phyloP scores from a whole-genome alignment of 2,329 filamentous ascomycete genomes.

The Trichoderma afroharzianum region DNA sequence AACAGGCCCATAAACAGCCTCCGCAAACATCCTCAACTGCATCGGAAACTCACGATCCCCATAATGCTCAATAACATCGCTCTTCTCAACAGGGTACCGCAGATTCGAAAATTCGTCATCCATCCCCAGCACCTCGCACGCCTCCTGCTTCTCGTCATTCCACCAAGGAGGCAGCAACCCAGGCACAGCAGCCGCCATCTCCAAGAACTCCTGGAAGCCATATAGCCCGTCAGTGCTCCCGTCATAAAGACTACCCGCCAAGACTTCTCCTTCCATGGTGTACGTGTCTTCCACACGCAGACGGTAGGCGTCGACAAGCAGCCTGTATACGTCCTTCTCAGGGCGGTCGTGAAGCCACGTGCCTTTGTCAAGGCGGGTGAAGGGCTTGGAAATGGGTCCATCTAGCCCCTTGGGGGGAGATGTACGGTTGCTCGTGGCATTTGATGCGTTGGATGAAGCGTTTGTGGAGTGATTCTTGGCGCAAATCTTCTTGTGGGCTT shows the following conservation, averaged over 20 bases:
- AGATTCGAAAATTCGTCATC: constrained; percentile 27
- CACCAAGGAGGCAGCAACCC: constrained; percentile 45
- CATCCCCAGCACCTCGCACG: constrained; percentile 37
- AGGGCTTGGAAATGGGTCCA: constrained; percentile 32
- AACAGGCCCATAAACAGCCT: not conserved
- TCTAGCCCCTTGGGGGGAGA: constrained; percentile 22
- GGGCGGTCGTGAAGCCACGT: constrained; percentile 44
- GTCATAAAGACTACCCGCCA: constrained; percentile 30
- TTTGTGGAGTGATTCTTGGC: constrained; percentile 15
- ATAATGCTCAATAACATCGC: constrained; percentile 41
- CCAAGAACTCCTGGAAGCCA: constrained; percentile 39
- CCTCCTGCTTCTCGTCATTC: constrained; percentile 34
- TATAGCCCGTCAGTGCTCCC: constrained; percentile 24
- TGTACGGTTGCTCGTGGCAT: not conserved
- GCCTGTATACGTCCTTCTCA: constrained; percentile 41
- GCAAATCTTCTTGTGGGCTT: constrained; percentile 33
- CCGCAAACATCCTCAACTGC: constrained; percentile 46
- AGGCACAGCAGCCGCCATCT: constrained; percentile 22
- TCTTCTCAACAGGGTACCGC: constrained; percentile 28
- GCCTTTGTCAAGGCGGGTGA: constrained; percentile 36
- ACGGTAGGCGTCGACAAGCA: constrained; percentile 48
- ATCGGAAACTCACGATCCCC: constrained; percentile 43
- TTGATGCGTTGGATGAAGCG: constrained; percentile 16
- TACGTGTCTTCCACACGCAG: constrained; percentile 40
- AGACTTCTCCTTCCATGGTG: constrained; percentile 26